Conservation (phyloP, 2,329 filamentous ascomycete species). For the Pleomassaria siparia region DNA sequence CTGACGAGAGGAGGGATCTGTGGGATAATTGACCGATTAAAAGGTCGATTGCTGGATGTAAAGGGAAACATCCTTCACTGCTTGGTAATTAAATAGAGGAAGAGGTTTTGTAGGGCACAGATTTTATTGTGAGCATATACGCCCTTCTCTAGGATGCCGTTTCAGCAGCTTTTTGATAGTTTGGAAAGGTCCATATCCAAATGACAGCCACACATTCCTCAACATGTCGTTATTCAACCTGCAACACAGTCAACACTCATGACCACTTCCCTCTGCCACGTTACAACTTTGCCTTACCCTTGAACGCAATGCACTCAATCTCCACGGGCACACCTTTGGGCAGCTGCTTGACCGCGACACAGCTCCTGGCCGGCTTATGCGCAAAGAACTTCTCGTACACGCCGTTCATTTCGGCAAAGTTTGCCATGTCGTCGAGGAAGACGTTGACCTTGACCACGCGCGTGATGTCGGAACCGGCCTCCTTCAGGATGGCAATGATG, state of each 20-base stretch:
- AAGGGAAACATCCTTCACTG: too few relatives aligned
- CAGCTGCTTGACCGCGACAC: slow-evolving; percentile 85
- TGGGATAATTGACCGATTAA: too few relatives aligned
- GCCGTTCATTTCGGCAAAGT: slow-evolving; percentile 85
- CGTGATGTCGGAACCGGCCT: slow-evolving; percentile 74
- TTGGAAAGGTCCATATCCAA: too few relatives aligned
- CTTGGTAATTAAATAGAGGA: background rate
- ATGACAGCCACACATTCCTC: background rate
- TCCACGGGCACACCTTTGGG: slow-evolving; percentile 85
- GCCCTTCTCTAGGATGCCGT: too few relatives aligned
- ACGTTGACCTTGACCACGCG: slow-evolving; percentile 81
- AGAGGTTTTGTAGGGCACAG: too few relatives aligned
- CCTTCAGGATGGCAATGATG: slow-evolving; percentile 78
- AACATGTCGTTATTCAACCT: slow-evolving; percentile 10
- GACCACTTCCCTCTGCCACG: background rate
- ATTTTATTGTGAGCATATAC: too few relatives aligned
- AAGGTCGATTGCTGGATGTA: too few relatives aligned
- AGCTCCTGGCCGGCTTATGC: slow-evolving; percentile 85
- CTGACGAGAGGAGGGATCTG: too few relatives aligned
- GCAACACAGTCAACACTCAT: slow-evolving; percentile 4
- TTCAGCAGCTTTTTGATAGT: too few relatives aligned
- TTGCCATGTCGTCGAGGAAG: slow-evolving; percentile 87
- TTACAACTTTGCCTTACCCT: slow-evolving; percentile 25
- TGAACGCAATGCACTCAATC: slow-evolving; percentile 81
- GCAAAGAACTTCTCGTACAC: slow-evolving; percentile 81